A percentile compares a stretch with the other conserved stretches of the same genome.
Evolutionary conservation across 192 early-diverging fungal genomes (phyloP).

Genomic region (Linnemannia exigua): DNA sequence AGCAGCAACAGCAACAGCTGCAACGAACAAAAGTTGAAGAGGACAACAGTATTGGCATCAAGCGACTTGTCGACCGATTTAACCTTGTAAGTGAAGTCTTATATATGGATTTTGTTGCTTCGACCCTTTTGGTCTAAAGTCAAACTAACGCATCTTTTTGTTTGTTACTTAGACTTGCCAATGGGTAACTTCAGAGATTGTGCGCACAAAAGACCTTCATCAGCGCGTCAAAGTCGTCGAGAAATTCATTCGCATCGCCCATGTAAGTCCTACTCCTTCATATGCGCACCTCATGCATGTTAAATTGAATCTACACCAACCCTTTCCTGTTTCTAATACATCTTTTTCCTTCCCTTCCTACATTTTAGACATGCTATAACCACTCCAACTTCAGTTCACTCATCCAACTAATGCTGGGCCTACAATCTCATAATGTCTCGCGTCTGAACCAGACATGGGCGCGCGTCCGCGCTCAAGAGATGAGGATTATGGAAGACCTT

Average conservation of each 20-base stretch:
- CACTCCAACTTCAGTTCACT: constrained; percentile 74
- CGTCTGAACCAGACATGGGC: constrained; percentile 71
- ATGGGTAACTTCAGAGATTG: constrained; percentile 73
- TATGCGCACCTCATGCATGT: too few species aligned
- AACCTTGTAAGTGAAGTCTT: constrained; percentile 30
- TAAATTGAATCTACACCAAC: background rate
- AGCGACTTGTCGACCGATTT: constrained; percentile 41
- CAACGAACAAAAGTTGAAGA: background rate
- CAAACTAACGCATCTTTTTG: background rate
- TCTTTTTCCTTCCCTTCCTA: too few species aligned
- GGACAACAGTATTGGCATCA: constrained; percentile 31
- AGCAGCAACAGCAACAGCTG: background rate
- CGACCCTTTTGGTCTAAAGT: background rate
- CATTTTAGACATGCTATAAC: constrained; percentile 65
- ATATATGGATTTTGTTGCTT: background rate
- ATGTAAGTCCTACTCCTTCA: constrained; percentile 43
- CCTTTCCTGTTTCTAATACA: background rate
- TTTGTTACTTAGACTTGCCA: constrained; percentile 55
- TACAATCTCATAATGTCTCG: constrained; percentile 66
- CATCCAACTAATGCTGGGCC: constrained; percentile 70
- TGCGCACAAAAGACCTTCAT: constrained; percentile 54
- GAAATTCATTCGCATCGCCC: constrained; percentile 74
- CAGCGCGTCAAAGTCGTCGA: constrained; percentile 69
- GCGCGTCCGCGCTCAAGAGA: constrained; percentile 57
- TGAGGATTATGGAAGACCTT: constrained; percentile 64